Conservation (phyloP, 176 grass and related monocot genomes). For the Coix lacrymajobi region DNA sequence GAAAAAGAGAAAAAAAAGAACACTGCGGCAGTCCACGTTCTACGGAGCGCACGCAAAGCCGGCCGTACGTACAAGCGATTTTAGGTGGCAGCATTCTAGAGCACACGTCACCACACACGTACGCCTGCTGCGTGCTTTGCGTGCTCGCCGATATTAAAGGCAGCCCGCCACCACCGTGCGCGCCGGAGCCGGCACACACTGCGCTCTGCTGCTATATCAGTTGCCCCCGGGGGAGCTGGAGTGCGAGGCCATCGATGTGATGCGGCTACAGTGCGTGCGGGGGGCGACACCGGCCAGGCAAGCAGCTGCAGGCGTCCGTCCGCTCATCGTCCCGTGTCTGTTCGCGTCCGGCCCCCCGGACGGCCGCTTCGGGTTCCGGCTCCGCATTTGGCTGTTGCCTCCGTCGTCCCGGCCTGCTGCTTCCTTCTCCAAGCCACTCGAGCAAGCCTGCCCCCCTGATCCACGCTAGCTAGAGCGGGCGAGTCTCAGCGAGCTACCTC, state of each 20-base stretch:
- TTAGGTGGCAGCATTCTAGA: not conserved
- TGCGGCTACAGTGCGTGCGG: conserved; percentile 27
- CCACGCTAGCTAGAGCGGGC: not conserved
- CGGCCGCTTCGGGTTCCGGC: not conserved
- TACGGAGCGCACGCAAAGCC: not conserved
- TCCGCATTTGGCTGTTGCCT: not conserved
- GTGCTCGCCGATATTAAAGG: conserved; percentile 16
- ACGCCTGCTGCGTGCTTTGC: not conserved
- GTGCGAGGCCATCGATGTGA: conserved; percentile 7
- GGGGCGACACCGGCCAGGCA: not conserved
- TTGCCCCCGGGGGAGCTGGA: not conserved
- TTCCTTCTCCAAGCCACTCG: not conserved
- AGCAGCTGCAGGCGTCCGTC: no score
- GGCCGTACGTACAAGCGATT: conserved; percentile 14
- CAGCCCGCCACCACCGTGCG: not conserved
- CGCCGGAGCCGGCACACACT: not conserved
- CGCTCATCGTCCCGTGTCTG: not conserved
- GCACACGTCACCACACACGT: not conserved
- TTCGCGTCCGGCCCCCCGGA: not conserved
- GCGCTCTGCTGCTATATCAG: not conserved
- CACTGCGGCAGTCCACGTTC: not conserved
- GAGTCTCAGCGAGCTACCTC: not conserved
- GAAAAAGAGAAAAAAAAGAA: not conserved
- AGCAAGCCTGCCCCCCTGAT: not conserved
- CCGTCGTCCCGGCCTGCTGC: not conserved